Conservation (phyloP, 2,329 filamentous ascomycete species). For the Colletotrichum orchidophilum region DNA sequence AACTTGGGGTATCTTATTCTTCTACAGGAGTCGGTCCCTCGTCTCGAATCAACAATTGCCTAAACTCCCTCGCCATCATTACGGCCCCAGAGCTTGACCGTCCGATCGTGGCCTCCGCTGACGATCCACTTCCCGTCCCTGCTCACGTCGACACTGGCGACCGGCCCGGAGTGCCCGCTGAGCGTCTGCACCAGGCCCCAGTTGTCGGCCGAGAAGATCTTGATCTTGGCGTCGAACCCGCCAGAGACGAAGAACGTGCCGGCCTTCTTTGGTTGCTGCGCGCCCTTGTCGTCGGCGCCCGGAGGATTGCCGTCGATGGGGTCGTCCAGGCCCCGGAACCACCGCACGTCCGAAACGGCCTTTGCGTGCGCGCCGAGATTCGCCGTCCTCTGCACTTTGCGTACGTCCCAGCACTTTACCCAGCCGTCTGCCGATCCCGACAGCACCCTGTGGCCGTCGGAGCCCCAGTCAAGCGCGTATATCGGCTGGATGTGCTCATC, state of each 20-base stretch:
- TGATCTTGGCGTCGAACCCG: slow-evolving; percentile 95
- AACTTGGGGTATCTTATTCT: slow-evolving; percentile 27
- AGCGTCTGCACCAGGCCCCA: slow-evolving; percentile 91
- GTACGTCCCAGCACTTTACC: slow-evolving; percentile 97
- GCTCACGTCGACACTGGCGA: slow-evolving; percentile 90
- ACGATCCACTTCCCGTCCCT: slow-evolving; percentile 91
- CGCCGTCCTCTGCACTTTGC: slow-evolving; percentile 84
- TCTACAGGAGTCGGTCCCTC: background rate
- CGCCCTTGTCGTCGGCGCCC: slow-evolving; percentile 72
- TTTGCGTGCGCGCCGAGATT: slow-evolving; percentile 91
- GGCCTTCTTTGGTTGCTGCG: slow-evolving; percentile 78
- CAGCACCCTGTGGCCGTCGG: slow-evolving; percentile 91
- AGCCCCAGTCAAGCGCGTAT: slow-evolving; percentile 90
- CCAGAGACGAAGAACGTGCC: slow-evolving; percentile 91
- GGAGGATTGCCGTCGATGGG: slow-evolving; percentile 70
- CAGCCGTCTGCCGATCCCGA: slow-evolving; percentile 93
- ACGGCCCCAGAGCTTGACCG: slow-evolving; percentile 94
- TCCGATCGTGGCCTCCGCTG: slow-evolving; percentile 92
- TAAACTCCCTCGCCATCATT: slow-evolving; percentile 72
- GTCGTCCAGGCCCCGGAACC: slow-evolving; percentile 90
- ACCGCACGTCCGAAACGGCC: slow-evolving; percentile 90
- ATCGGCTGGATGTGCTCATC: slow-evolving; percentile 89
- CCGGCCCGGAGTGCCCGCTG: slow-evolving; percentile 90
- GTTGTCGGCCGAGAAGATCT: slow-evolving; percentile 95
- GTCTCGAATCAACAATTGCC: background rate